Conservation (phyloP, 106 monocot genomes). For the Triglochin maritima region DNA sequence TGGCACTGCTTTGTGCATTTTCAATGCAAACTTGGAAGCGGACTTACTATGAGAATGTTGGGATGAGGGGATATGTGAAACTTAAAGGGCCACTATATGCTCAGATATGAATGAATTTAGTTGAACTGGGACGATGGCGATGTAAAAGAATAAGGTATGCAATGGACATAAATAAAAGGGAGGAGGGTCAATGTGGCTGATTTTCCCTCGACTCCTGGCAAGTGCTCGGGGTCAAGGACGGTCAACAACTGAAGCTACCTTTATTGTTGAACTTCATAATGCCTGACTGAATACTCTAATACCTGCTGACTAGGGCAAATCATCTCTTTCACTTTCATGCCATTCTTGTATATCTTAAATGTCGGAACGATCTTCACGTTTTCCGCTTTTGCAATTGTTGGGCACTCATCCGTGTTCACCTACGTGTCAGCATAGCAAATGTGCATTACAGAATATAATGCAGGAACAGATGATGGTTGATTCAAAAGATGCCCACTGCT, state of each 20-base stretch:
- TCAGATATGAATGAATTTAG: no score
- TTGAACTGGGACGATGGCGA: no score
- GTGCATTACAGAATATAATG: neutral
- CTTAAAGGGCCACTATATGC: no score
- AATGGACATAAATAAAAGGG: no score
- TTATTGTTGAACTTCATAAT: conserved; percentile 21
- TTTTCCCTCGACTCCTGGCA: no score
- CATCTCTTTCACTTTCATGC: conserved; percentile 47
- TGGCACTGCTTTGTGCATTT: neutral
- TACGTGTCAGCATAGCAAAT: neutral
- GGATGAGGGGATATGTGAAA: no score
- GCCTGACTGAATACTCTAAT: conserved; percentile 39
- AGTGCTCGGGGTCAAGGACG: no score
- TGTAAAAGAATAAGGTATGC: no score
- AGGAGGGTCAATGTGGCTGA: no score
- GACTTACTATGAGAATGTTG: no score
- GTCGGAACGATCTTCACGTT: conserved; percentile 52
- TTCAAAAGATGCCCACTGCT: neutral
- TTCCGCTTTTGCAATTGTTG: conserved; percentile 32
- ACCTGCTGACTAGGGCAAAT: conserved; percentile 45
- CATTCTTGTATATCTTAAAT: conserved; percentile 55
- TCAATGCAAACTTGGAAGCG: no score
- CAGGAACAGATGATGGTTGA: neutral
- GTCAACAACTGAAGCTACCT: neutral
- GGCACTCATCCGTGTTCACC: conserved; percentile 26